phyloP scores from a whole-genome alignment of 2,329 filamentous ascomycete genomes.

The Bipolaris bicolor region DNA sequence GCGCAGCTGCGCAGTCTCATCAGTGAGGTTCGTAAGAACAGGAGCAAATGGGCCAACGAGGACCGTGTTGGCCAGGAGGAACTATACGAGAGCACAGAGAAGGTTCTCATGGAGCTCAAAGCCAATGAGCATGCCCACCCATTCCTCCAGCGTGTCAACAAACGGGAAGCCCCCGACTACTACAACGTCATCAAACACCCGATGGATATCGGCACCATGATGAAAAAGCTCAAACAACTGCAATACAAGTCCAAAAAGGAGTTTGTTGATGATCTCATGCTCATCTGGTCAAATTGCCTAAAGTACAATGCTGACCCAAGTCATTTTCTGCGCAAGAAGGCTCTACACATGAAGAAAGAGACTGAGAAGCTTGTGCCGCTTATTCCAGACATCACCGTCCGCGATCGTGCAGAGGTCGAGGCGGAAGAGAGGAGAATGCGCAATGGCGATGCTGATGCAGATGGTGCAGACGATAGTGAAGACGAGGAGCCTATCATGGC shows the following conservation, averaged over 20 bases:
- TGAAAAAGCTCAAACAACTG: conserved; percentile 85
- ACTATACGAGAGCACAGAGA: conserved; percentile 94
- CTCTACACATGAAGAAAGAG: conserved; percentile 94
- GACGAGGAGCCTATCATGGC: conserved; percentile 96
- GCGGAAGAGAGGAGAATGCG: conserved; percentile 74
- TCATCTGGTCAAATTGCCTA: conserved; percentile 97
- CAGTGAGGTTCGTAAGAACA: conserved; percentile 96
- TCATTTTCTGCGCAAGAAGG: conserved; percentile 88
- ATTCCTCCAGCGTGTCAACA: conserved; percentile 92
- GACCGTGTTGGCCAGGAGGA: conserved; percentile 98
- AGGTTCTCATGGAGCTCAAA: conserved; percentile 95
- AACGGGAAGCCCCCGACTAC: conserved; percentile 95
- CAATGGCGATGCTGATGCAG: conserved; percentile 78
- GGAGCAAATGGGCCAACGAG: conserved; percentile 98
- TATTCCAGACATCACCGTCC: conserved; percentile 89
- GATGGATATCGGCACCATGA: conserved; percentile 98
- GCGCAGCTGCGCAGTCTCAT: conserved; percentile 89
- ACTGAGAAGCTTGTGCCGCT: conserved; percentile 94
- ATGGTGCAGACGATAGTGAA: conserved; percentile 88
- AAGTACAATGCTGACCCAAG: conserved; percentile 92
- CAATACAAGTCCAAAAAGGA: conserved; percentile 76
- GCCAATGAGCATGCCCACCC: conserved; percentile 98
- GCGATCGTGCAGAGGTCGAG: conserved; percentile 92
- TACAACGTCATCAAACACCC: conserved; percentile 92
- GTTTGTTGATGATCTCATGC: conserved; percentile 88